Conservation (phyloP, 1,139 yeast genomes). For the Williopsis jadinii region DNA sequence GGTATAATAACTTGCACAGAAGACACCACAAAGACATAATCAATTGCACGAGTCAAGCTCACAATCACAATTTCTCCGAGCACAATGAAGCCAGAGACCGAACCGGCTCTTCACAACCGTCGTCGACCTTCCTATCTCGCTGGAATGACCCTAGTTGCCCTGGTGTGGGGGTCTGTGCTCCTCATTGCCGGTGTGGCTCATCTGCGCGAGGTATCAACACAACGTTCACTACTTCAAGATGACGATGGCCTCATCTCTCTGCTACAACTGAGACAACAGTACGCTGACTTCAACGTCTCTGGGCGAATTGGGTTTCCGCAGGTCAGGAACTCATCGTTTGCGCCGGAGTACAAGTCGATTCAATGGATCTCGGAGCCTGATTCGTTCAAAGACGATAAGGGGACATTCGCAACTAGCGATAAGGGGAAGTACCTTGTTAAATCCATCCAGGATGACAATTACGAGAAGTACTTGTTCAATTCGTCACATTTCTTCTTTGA, state of each 20-base stretch:
- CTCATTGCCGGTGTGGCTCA: constrained; percentile 9
- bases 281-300: not conserved
- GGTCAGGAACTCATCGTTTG: constrained; percentile 44
- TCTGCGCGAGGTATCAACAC: constrained; percentile 1
- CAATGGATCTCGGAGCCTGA: constrained; percentile 62
- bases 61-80: no score
- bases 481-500: constrained; percentile 39
- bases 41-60: no score
- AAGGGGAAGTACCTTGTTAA: constrained; percentile 26
- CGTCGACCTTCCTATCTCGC: not conserved
- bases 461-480: constrained; percentile 39
- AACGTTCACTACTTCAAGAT: no score
- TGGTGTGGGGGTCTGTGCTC: constrained; percentile 17
- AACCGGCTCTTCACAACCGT: no score
- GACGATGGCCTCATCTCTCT: no score
- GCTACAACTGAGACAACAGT: no score
- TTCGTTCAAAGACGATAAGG: constrained; percentile 25
- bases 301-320: constrained; percentile 29
- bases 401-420: constrained; percentile 27
- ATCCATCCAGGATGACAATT: constrained; percentile 36
- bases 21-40: no score
- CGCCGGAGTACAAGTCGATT: constrained; percentile 41
- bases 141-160: not conserved
- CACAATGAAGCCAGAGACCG: no score
- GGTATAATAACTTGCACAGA: no score